Percentiles rank a stretch among this genome's conserved stretches.
Evolutionary conservation across 2,329 filamentous ascomycete genomes (phyloP).

Genomic region (Penicillium sp.): DNA sequence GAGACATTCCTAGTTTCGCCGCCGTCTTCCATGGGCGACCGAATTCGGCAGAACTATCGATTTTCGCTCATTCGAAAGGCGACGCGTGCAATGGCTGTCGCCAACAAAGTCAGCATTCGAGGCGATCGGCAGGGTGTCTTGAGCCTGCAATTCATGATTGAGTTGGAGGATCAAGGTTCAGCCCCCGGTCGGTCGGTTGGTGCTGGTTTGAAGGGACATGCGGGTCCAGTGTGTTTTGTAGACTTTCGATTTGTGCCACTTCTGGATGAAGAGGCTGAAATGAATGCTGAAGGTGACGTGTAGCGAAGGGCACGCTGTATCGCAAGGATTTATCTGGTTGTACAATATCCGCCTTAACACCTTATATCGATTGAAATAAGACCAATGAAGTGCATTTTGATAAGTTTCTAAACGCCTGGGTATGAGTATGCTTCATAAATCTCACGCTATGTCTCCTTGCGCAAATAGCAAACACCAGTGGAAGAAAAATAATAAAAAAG

Average conservation of each 20-base stretch:
- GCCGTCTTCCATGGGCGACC: constrained; percentile 52
- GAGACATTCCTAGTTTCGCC: constrained; percentile 52
- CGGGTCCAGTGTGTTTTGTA: constrained; percentile 41
- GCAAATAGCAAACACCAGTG: not conserved
- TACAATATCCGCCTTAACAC: not conserved
- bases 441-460: not conserved
- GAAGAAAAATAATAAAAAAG: not conserved
- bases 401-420: not conserved
- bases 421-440: constrained; percentile 1
- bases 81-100: constrained; percentile 83
- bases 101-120: constrained; percentile 85
- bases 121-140: constrained; percentile 85
- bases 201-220: constrained; percentile 18
- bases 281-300: constrained; percentile 25
- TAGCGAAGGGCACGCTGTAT: constrained; percentile 5
- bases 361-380: no score
- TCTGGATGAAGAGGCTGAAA: constrained; percentile 40
- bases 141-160: constrained; percentile 93
- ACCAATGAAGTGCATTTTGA: no score
- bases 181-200: constrained; percentile 20
- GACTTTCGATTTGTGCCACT: constrained; percentile 46
- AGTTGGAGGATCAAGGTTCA: constrained; percentile 59
- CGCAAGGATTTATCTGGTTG: not conserved
- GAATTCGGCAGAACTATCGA: constrained; percentile 72
- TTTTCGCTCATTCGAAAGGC: constrained; percentile 82